Conservation (phyloP, 495 filamentous ascomycete species). For the Platismatia glauca region DNA sequence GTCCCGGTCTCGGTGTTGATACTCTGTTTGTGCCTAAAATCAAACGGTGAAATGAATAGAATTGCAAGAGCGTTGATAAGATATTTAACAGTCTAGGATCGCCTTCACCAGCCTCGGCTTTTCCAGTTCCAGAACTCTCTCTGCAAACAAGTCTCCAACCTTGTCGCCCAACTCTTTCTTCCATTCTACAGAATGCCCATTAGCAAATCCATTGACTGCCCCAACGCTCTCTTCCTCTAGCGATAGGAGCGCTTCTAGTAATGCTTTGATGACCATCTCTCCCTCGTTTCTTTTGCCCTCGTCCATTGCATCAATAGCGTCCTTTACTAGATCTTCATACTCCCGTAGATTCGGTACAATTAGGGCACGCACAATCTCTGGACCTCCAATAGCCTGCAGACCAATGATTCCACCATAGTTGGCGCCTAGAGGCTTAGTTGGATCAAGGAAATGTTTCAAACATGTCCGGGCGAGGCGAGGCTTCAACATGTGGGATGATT, state of each 20-base stretch:
- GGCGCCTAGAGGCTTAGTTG: constrained; percentile 63
- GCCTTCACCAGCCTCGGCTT: constrained; percentile 41
- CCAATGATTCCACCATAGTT: constrained; percentile 83
- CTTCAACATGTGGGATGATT: constrained; percentile 65
- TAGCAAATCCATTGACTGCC: constrained; percentile 38
- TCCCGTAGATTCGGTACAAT: constrained; percentile 71
- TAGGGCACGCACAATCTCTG: constrained; percentile 68
- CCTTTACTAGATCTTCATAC: constrained; percentile 64
- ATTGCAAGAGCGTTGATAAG: not conserved
- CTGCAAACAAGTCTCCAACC: constrained; percentile 50
- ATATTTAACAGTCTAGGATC: constrained; percentile 37
- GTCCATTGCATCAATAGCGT: constrained; percentile 46
- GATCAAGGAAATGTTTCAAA: constrained; percentile 82
- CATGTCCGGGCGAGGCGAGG: constrained; percentile 84
- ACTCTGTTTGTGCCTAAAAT: not conserved
- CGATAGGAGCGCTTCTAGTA: constrained; percentile 50
- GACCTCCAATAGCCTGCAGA: constrained; percentile 62
- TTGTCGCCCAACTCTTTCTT: constrained; percentile 47
- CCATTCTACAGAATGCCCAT: constrained; percentile 43
- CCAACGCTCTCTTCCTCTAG: constrained; percentile 34
- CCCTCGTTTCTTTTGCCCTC: constrained; percentile 43
- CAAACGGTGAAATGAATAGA: not conserved
- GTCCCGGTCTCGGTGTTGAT: not conserved
- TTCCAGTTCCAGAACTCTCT: constrained; percentile 43
- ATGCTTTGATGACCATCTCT: constrained; percentile 51